phyloP scores from a whole-genome alignment of 2,329 filamentous ascomycete genomes.

The Trichoderma afroharzianum region DNA sequence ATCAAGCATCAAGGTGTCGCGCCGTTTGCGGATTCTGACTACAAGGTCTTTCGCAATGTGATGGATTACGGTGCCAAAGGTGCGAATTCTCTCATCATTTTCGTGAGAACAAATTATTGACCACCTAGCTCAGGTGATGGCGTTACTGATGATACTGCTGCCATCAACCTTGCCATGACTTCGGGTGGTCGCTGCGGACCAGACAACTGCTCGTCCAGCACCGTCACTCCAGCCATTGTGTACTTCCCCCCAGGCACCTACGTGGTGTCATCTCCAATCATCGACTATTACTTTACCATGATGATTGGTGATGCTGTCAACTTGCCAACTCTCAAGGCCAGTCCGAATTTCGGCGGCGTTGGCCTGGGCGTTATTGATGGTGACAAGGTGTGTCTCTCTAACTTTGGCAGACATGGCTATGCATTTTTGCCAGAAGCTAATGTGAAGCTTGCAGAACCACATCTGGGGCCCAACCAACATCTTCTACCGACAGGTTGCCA shows the following conservation, averaged over 20 bases:
- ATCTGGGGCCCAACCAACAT: neutral
- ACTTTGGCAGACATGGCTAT: neutral
- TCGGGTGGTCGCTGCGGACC: constrained; percentile 15
- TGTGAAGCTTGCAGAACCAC: constrained; percentile 20
- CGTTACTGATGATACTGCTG: constrained; percentile 33
- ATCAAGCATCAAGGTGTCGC: neutral
- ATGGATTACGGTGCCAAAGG: constrained; percentile 18
- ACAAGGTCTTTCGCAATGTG: constrained; percentile 26
- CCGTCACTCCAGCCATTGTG: constrained; percentile 36
- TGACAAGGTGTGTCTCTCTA: neutral
- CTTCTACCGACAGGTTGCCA: neutral
- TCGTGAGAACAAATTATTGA: neutral
- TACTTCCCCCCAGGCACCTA: constrained; percentile 56
- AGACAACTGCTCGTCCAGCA: constrained; percentile 17
- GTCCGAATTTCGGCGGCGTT: constrained; percentile 23
- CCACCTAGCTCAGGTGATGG: neutral
- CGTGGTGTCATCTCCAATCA: constrained; percentile 42
- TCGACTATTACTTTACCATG: constrained; percentile 52
- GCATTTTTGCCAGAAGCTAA: neutral
- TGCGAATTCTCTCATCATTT: neutral
- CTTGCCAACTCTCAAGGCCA: neutral
- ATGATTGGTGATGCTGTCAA: constrained; percentile 25
- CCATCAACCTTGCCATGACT: constrained; percentile 35
- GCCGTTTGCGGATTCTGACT: constrained; percentile 10
- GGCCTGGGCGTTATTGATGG: neutral